Evolutionary conservation across 1,284 basidiomycete genomes (phyloP).

Genomic region (Sporisorium sorghi): DNA sequence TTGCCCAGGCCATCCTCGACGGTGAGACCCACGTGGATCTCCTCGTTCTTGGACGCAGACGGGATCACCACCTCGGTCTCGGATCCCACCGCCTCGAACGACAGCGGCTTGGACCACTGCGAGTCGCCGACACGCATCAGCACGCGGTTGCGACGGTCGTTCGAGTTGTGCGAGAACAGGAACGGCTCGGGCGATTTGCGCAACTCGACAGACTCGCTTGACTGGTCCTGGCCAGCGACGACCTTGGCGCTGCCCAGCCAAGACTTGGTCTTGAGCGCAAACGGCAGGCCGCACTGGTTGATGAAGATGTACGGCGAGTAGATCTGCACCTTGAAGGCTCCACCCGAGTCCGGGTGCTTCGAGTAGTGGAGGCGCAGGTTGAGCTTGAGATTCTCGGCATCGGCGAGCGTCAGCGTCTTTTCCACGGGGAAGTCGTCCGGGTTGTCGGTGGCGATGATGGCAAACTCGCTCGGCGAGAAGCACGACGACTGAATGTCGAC

Average conservation of each 20-base stretch:
- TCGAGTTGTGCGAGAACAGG: conserved; percentile 84
- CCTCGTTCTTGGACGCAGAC: conserved; percentile 77
- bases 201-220: conserved; percentile 36
- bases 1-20: conserved; percentile 89
- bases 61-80: conserved; percentile 85
- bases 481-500: conserved; percentile 82
- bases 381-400: conserved; percentile 82
- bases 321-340: conserved; percentile 98
- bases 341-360: conserved; percentile 86
- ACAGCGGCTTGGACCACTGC: conserved; percentile 79
- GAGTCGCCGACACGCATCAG: conserved; percentile 87
- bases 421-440: conserved; percentile 91
- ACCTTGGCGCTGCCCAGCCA: conserved; percentile 81
- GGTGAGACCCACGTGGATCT: conserved; percentile 88
- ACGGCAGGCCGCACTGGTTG: conserved; percentile 92
- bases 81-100: conserved; percentile 84
- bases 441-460: conserved; percentile 94
- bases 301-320: conserved; percentile 91
- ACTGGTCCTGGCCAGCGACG: conserved; percentile 80
- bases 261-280: conserved; percentile 80
- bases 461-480: conserved; percentile 97
- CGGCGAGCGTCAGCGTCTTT: conserved; percentile 78
- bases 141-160: conserved; percentile 84
- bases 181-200: conserved; percentile 71
- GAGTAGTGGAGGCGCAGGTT: conserved; percentile 85